phyloP scores from a whole-genome alignment of 1,284 basidiomycete genomes.

The Austroboletus olivaceoglutinosus region DNA sequence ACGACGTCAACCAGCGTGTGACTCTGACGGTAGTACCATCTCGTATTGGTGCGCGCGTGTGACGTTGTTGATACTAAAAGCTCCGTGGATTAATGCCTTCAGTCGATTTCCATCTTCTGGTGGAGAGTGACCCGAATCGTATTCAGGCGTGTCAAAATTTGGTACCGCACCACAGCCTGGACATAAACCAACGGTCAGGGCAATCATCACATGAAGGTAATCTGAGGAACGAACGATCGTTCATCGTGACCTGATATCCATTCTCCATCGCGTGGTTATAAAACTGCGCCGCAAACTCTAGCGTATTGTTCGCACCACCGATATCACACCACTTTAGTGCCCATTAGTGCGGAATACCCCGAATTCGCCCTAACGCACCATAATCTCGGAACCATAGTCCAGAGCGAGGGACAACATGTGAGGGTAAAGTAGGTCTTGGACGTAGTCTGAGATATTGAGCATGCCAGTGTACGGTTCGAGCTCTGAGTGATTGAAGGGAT shows the following conservation, averaged over 20 bases:
- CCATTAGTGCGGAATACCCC: not conserved
- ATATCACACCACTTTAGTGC: constrained; percentile 55
- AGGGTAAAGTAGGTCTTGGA: constrained; percentile 52
- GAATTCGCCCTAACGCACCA: constrained; percentile 36
- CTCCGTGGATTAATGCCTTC: constrained; percentile 52
- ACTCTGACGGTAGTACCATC: constrained; percentile 46
- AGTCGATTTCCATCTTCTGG: constrained; percentile 54
- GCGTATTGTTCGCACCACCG: constrained; percentile 51
- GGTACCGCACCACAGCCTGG: constrained; percentile 43
- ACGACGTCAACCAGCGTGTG: constrained; percentile 54
- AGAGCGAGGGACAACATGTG: constrained; percentile 56
- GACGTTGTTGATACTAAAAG: constrained; percentile 43
- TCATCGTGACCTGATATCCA: constrained; percentile 55
- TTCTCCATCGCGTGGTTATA: constrained; percentile 48
- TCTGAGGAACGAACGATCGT: constrained; percentile 41
- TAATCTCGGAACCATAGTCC: constrained; percentile 54
- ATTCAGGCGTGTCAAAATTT: constrained; percentile 61
- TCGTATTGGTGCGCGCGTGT: constrained; percentile 49
- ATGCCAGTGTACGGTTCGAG: constrained; percentile 56
- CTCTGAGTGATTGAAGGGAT: constrained; percentile 47
- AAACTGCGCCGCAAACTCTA: constrained; percentile 49
- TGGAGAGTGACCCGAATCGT: constrained; percentile 51
- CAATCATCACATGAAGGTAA: not conserved
- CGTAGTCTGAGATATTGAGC: constrained; percentile 48
- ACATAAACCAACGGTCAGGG: not conserved